Evolutionary conservation across 306 rosid genomes (phyloP).

Genomic region (Casuarina cunninghamiana): DNA sequence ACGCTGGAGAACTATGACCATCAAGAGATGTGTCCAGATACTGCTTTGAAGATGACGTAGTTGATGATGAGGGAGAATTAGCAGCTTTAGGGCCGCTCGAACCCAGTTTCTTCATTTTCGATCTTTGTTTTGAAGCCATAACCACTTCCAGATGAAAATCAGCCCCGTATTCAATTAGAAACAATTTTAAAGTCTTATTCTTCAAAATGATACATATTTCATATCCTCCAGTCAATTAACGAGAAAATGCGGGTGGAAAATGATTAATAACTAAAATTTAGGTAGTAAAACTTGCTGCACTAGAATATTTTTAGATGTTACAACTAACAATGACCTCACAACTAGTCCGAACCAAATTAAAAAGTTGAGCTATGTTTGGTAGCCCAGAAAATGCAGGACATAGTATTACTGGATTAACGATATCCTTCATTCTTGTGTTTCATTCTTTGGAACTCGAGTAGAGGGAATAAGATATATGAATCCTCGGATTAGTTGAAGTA

Average conservation of each 20-base stretch:
- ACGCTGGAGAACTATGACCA: slow-evolving; percentile 82
- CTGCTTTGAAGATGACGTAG: slow-evolving; percentile 83
- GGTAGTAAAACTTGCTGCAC: not conserved
- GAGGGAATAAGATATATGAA: not conserved
- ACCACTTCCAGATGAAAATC: slow-evolving; percentile 19
- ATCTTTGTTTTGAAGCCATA: slow-evolving; percentile 80
- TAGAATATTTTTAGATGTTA: slow-evolving; percentile 1
- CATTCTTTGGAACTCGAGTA: not conserved
- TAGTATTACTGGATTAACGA: not conserved
- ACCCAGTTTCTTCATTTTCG: slow-evolving; percentile 51
- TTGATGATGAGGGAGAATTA: slow-evolving; percentile 80
- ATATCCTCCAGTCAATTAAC: not conserved
- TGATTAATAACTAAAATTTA: too few species aligned
- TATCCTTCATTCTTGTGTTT: not conserved
- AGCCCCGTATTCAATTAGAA: slow-evolving; percentile 15
- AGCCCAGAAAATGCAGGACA: slow-evolving; percentile 4
- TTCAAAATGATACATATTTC: not conserved
- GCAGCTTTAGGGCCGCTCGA: slow-evolving; percentile 45
- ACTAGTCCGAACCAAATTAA: slow-evolving; percentile 5
- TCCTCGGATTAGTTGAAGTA: not conserved
- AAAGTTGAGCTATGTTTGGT: slow-evolving; percentile 15
- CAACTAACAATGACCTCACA: slow-evolving; percentile 6
- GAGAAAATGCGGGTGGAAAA: not conserved
- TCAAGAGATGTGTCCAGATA: slow-evolving; percentile 66
- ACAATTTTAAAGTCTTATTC: slow-evolving; percentile 14